Evolutionary conservation across 2,329 filamentous ascomycete genomes (phyloP).

Genomic region (Neophaeococcomyces aloes): DNA sequence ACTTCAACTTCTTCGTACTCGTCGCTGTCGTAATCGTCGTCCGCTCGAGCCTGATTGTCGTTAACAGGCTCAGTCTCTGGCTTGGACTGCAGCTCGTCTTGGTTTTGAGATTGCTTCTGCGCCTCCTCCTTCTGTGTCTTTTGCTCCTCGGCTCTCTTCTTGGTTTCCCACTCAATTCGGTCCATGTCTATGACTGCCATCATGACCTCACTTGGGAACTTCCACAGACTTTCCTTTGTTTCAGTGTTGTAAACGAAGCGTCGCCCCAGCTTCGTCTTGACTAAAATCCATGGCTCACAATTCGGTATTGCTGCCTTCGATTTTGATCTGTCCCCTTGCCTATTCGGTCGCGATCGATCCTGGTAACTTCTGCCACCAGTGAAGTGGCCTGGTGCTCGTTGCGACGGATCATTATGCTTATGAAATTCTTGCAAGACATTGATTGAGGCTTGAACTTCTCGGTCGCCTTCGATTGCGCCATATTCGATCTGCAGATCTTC

Average conservation of each 20-base stretch:
- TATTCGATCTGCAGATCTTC: conserved; percentile 21
- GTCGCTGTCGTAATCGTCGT: conserved; percentile 46
- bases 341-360: conserved; percentile 51
- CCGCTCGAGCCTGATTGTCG: too few relatives aligned
- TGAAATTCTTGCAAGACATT: conserved; percentile 20
- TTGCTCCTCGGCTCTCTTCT: conserved; percentile 17
- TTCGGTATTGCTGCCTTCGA: conserved; percentile 69
- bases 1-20: conserved; percentile 73
- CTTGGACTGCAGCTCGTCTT: conserved; percentile 4
- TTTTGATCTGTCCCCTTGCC: conserved; percentile 63
- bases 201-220: conserved; percentile 78
- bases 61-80: conserved; percentile 17
- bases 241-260: conserved; percentile 81
- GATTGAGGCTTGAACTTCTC: conserved; percentile 15
- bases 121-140: too few relatives aligned
- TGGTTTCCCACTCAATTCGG: conserved; percentile 57
- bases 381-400: conserved; percentile 35
- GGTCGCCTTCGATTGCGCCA: conserved; percentile 19
- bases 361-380: conserved; percentile 45
- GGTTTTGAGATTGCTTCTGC: too few relatives aligned
- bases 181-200: conserved; percentile 61
- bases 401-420: conserved; percentile 27
- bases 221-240: conserved; percentile 89
- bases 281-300: conserved; percentile 76
- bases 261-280: conserved; percentile 82